Conservation (phyloP, 2,329 filamentous ascomycete genomes). For the Colletotrichum falcatum region DNA sequence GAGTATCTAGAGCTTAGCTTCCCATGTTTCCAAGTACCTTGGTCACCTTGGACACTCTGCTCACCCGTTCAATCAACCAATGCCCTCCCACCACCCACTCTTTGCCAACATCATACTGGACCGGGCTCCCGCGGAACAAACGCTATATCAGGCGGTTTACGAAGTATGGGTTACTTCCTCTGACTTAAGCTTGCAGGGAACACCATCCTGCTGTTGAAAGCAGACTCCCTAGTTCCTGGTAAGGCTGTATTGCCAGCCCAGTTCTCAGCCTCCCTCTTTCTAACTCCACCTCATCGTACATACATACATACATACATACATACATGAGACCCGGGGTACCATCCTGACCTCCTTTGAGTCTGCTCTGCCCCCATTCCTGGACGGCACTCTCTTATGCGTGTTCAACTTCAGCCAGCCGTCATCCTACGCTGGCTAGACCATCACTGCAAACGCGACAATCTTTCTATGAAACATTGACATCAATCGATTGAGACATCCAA, state of each 20-base stretch:
- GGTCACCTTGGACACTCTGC: slow-evolving; percentile 1
- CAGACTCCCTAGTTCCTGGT: slow-evolving; percentile 17
- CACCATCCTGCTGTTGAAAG: slow-evolving; percentile 14
- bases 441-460: slow-evolving; percentile 18
- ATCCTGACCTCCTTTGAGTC: slow-evolving; percentile 17
- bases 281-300: slow-evolving; percentile 26
- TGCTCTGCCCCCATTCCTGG: slow-evolving; percentile 26
- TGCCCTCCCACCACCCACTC: neutral
- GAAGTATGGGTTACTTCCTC: slow-evolving; percentile 20
- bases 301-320: slow-evolving; percentile 40
- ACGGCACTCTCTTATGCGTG: slow-evolving; percentile 23
- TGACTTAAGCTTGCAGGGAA: slow-evolving; percentile 23
- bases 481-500: slow-evolving; percentile 10
- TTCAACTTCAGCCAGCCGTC: slow-evolving; percentile 13
- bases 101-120: slow-evolving; percentile 33
- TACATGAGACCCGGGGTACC: slow-evolving; percentile 34
- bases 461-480: slow-evolving; percentile 24
- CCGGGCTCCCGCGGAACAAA: slow-evolving; percentile 17
- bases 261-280: slow-evolving; percentile 31
- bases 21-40: slow-evolving; percentile 28
- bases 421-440: slow-evolving; percentile 35
- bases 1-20: slow-evolving; percentile 26
- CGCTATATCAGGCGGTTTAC: slow-evolving; percentile 20
- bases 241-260: slow-evolving; percentile 32
- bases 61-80: slow-evolving; percentile 12